Evolutionary conservation across 2,329 filamentous ascomycete genomes (phyloP).

Genomic region (Tympanopsis confertula): DNA sequence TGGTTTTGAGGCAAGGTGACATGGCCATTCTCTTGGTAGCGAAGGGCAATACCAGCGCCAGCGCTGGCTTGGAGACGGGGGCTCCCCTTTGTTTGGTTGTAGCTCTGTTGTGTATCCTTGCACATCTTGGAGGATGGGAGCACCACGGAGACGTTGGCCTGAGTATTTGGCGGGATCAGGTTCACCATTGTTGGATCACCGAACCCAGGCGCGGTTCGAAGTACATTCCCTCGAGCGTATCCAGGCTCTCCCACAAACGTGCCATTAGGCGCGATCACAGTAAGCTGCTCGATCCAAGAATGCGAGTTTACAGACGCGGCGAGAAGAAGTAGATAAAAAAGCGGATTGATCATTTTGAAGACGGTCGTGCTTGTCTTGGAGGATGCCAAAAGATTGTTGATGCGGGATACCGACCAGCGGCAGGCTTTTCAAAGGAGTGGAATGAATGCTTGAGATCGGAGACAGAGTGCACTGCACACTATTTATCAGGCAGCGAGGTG

Average conservation of each 20-base stretch:
- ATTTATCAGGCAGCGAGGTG: no score
- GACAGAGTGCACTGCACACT: no score
- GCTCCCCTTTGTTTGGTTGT: constrained; percentile 43
- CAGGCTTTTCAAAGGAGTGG: no score
- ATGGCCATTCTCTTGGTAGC: constrained; percentile 68
- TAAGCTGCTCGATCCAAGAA: constrained; percentile 72
- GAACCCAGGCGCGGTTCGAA: constrained; percentile 42
- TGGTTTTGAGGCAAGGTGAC: constrained; percentile 48
- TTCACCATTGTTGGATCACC: constrained; percentile 46
- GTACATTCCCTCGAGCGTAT: constrained; percentile 61
- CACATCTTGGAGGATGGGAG: constrained; percentile 45
- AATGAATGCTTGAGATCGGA: no score
- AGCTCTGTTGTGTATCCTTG: constrained; percentile 46
- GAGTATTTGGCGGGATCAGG: constrained; percentile 45
- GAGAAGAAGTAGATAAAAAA: no score
- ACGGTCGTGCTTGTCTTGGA: no score
- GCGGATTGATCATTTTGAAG: no score
- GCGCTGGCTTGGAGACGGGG: constrained; percentile 48
- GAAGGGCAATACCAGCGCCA: constrained; percentile 54
- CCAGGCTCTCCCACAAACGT: constrained; percentile 60
- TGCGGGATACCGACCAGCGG: no score
- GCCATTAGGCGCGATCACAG: constrained; percentile 61
- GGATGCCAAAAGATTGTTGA: no score
- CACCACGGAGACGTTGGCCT: constrained; percentile 33
- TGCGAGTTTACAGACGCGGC: constrained; percentile 38